These are phyloP conservation scores for Hymenoscyphus fructigenus DNA, from an alignment of 2,329 filamentous ascomycete genomes.

Conservation along the genomic window DNA sequence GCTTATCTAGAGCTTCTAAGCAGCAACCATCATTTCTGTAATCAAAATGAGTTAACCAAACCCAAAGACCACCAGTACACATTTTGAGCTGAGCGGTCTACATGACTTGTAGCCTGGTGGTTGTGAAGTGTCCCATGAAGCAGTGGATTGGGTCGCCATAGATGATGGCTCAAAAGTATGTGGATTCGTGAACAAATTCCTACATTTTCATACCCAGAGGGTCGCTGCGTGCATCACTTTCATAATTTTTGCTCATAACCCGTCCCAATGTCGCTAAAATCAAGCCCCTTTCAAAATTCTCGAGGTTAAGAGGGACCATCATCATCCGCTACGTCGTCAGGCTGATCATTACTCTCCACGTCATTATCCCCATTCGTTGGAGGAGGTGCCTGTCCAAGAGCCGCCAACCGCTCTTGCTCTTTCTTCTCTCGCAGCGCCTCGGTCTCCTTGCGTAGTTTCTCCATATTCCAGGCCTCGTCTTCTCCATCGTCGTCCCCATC, in stretches of 20 bases:
- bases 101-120: not conserved
- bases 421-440: constrained; percentile 71
- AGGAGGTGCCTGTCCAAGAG: constrained; percentile 18
- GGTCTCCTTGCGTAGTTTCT: constrained; percentile 81
- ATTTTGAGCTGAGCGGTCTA: not conserved
- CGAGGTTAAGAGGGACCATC: constrained; percentile 27
- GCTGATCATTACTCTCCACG: constrained; percentile 17
- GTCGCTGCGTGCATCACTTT: not conserved
- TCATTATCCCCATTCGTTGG: constrained; percentile 23
- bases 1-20: not conserved
- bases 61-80: not conserved
- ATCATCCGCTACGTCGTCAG: constrained; percentile 19
- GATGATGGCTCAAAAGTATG: not conserved
- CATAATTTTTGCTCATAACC: constrained; percentile 3
- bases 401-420: constrained; percentile 68
- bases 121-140: not conserved
- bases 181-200: not conserved
- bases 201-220: constrained; percentile 2
- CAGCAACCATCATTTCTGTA: not conserved
- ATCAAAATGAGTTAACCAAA: not conserved
- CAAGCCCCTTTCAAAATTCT: constrained; percentile 14
- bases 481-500: constrained; percentile 47
- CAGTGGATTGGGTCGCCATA: not conserved
- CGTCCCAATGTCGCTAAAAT: constrained; percentile 29
- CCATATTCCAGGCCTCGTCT: constrained; percentile 70